These are phyloP conservation scores for Xylaria flabelliformis DNA, from an alignment of 495 filamentous ascomycete genomes.

Conservation along the genomic window DNA sequence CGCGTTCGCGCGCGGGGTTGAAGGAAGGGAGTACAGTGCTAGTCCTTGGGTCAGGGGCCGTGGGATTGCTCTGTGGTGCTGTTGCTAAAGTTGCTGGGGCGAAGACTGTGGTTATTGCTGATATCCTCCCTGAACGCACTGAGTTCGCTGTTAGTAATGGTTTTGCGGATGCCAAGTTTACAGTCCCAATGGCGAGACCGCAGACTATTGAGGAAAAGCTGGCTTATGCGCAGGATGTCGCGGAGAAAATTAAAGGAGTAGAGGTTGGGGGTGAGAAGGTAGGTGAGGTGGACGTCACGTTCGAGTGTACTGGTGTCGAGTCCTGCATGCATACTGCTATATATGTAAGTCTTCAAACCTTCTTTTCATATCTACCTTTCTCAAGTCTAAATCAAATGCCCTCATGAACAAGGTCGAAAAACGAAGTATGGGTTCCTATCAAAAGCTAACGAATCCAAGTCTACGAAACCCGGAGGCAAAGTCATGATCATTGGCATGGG, in stretches of 20 bases:
- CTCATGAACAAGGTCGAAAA: too few relatives aligned
- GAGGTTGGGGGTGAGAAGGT: conserved; percentile 41
- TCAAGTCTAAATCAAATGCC: background rate
- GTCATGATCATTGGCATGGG: conserved; percentile 96
- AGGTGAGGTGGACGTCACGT: conserved; percentile 77
- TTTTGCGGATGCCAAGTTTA: conserved; percentile 67
- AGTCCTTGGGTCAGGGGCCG: conserved; percentile 81
- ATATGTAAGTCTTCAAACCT: conserved; percentile 58
- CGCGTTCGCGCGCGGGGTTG: conserved; percentile 65
- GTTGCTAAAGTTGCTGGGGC: conserved; percentile 65
- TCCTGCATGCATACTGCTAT: conserved; percentile 87
- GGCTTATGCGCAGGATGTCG: conserved; percentile 65
- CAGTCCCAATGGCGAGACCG: conserved; percentile 65
- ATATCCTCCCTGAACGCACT: conserved; percentile 76
- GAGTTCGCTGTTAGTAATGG: conserved; percentile 73
- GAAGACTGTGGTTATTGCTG: conserved; percentile 71
- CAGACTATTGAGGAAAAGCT: conserved; percentile 64
- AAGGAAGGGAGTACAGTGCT: conserved; percentile 62
- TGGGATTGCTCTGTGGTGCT: conserved; percentile 78
- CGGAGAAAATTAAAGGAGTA: conserved; percentile 56
- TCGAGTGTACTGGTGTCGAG: conserved; percentile 92
- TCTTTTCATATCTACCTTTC: background rate
- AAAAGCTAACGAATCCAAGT: conserved; percentile 40
- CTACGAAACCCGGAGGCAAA: conserved; percentile 77
- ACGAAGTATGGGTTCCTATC: background rate